These are phyloP conservation scores for Nepenthes gracilis DNA, from an alignment of 148 eudicot genomes.

Conservation along the genomic window DNA sequence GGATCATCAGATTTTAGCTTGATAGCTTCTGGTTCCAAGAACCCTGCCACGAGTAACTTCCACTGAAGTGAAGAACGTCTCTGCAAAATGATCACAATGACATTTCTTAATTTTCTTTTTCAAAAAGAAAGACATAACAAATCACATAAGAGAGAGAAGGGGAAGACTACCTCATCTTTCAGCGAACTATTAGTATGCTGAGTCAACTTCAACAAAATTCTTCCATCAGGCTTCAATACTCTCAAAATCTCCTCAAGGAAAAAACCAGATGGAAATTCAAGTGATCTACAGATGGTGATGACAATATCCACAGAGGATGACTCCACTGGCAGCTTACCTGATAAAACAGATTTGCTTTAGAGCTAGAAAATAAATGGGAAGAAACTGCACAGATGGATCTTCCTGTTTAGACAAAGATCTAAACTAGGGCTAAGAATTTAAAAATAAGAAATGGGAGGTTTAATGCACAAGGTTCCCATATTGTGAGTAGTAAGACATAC, in stretches of 20 bases:
- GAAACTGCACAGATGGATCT: too few species aligned
- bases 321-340: constrained; percentile 54
- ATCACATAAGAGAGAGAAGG: background rate
- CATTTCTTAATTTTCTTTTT: background rate
- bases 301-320: constrained; percentile 46
- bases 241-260: constrained; percentile 48
- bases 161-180: constrained; percentile 19
- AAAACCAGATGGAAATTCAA: constrained; percentile 44
- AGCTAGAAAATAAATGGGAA: too few species aligned
- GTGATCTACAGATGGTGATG: constrained; percentile 31
- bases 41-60: constrained; percentile 70
- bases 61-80: constrained; percentile 23
- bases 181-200: constrained; percentile 18
- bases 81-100: constrained; percentile 5
- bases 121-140: background rate
- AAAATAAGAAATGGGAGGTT: too few species aligned
- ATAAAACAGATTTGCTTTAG: constrained; percentile 23
- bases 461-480: too few species aligned
- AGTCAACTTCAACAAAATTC: constrained; percentile 26
- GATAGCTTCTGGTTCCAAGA: constrained; percentile 40
- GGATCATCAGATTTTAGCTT: constrained; percentile 1
- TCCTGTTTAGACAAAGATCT: too few species aligned
- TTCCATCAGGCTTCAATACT: constrained; percentile 73
- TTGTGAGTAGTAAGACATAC: too few species aligned
- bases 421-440: too few species aligned